Base-by-base conservation (phyloP, 306 rosid genomes). In the Cucumis cinereus region DNA sequence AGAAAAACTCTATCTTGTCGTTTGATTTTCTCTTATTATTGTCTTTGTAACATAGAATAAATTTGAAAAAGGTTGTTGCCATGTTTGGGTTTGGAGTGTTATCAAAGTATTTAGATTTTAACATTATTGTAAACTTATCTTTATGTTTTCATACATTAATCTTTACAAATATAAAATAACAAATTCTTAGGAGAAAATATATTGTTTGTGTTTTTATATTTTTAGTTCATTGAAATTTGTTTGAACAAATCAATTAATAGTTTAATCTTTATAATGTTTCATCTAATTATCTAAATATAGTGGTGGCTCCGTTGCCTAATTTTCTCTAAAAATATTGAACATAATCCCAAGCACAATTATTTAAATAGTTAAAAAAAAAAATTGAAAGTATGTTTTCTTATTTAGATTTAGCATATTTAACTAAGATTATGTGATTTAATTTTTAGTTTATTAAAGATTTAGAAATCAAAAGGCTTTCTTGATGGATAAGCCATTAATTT, bases 21-120 rank as follows among this genome's bases (percentile, higher is more conserved):
- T 28, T 30, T 28, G 14, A 4, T 50, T 72, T 16, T 10, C 4
- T 17, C 17, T 58, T 7, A 19, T 72, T 72, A 13, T 50, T 36
- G 73, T 11, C 30, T 20, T 38, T 66, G 61, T 72, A 47, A 72
- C 43, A 72, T 50, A 69, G 54, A 68, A 69, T 69, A 69, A 69
- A 45, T 43, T 69, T 43, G 74, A 69, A 53, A 69, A 66, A 66
- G 33, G 74, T 2, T 6, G 22, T 69, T 43, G 33, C 35, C 36
- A 13, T 68, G 35, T 22, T 68, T 68, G 74, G 19, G 19, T 52
- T 52, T 49, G 28, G 73, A 20, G 19, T 19, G 49, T n/a, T 59
- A 28, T 58, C 1, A 64, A 64, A 30, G 68, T 16, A 14, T 28
- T 60, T 61, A 28, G 45, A 61, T 38, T 59, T 28, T 61, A 13